Base-by-base conservation (phyloP, 768 basidiomycete genomes). In the Hygrocybe coccinea region DNA sequence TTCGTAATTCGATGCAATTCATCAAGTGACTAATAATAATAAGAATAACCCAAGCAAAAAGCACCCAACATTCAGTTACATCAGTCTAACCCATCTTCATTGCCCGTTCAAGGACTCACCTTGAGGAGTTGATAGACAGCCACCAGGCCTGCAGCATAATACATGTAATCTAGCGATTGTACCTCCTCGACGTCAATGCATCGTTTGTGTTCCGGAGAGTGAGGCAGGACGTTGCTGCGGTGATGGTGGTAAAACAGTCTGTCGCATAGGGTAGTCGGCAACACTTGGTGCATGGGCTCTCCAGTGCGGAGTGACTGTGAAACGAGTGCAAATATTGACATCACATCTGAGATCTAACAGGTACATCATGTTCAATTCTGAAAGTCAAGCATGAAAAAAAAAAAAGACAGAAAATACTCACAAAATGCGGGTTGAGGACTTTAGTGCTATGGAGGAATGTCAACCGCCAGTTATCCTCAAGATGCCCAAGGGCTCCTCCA, bases 371-470 rank as follows among this genome's bases (percentile, higher is more conserved):
- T 2, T 22, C 44, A 71, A 72, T 71, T 15, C 17, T 25, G 33
- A 15, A 29, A n/a, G 50, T 14, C 25, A 2, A 5, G 22, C 5
- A 35, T 1, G 33, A 11, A 8, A 24, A 22, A 6, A 44, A n/a
- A 24, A 19, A 39, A 17, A 3, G 37, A 3, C 29, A 59, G 21
- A 19, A 39, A 22, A 3, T 36, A 3, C 29, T 58, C 55, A 79
- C 81, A 58, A 83, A 80, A 60, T 78, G 74, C 0, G 83, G 82
- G 60, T 84, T 79, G 38, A 84, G 69, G 53, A 80, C 74, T 34
- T 76, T 73, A 1, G 79, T 80, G 48, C 69, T 66, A 29, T 74
- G 72, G 0, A 79, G 65, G 48, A 81, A 70, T 5, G 59, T 56
- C 24, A 66, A 65, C 19, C 76, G 67, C 75, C 77, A 78, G 14